Evolutionary conservation across 2,329 filamentous ascomycete genomes (phyloP).

Genomic region (Ramularia collo-cygni): DNA sequence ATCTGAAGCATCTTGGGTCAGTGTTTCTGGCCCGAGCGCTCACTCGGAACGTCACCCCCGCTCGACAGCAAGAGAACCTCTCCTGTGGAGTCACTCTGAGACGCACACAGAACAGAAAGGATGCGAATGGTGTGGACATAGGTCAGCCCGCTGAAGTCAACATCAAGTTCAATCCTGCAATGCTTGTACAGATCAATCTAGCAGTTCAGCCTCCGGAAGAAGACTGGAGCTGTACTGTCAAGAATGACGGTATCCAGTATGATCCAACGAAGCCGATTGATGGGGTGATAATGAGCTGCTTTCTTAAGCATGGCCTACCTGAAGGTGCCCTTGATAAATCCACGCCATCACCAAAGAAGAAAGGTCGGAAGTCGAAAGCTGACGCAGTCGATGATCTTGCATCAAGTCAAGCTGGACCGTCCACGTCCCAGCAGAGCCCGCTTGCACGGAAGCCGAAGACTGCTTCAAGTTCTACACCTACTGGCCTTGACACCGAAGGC

Average conservation of each 20-base stretch:
- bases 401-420: too few relatives aligned
- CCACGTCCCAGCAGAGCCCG: not conserved
- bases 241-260: constrained; percentile 27
- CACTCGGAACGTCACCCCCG: constrained; percentile 11
- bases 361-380: not conserved
- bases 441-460: not conserved
- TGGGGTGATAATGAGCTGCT: constrained; percentile 31
- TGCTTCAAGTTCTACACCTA: not conserved
- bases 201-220: constrained; percentile 17
- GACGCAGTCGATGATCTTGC: not conserved
- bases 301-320: constrained; percentile 28
- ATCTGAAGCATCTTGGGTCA: constrained; percentile 34
- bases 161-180: constrained; percentile 32
- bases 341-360: constrained; percentile 1
- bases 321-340: constrained; percentile 10
- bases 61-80: constrained; percentile 18
- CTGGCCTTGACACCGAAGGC: not conserved
- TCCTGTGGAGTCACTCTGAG: constrained; percentile 28
- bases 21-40: constrained; percentile 29
- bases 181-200: constrained; percentile 24
- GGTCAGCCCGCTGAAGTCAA: constrained; percentile 21
- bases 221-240: constrained; percentile 25
- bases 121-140: constrained; percentile 16
- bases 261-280: constrained; percentile 31
- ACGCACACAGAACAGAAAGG: constrained; percentile 23